Conservation (phyloP, 768 basidiomycete species). For the Amylocystis lapponica region DNA sequence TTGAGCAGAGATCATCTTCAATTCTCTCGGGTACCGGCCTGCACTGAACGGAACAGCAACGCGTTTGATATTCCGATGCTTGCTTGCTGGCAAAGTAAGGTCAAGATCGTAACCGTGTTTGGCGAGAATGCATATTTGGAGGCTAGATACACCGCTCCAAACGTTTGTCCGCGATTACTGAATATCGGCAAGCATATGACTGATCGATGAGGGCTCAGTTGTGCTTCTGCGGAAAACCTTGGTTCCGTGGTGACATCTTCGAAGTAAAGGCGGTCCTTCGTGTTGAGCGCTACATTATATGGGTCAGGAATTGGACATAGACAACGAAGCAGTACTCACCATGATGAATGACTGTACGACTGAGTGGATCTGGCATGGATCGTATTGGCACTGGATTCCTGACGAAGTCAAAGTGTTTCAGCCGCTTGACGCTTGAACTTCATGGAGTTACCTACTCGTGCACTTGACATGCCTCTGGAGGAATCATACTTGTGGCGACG, state of each 20-base stretch:
- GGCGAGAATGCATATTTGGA: conserved; percentile 61
- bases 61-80: conserved; percentile 74
- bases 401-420: not conserved
- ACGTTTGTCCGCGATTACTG: conserved; percentile 71
- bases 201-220: conserved; percentile 52
- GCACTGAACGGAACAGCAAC: conserved; percentile 68
- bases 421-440: too few species aligned
- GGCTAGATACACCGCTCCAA: conserved; percentile 63
- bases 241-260: conserved; percentile 61
- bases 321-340: conserved; percentile 36
- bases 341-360: conserved; percentile 62
- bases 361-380: conserved; percentile 53
- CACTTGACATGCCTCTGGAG: conserved; percentile 57
- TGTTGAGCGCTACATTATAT: conserved; percentile 48
- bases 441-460: conserved; percentile 47
- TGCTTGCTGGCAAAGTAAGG: conserved; percentile 66
- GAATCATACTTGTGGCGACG: conserved; percentile 59
- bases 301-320: not conserved
- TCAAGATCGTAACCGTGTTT: conserved; percentile 55
- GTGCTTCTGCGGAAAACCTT: conserved; percentile 63
- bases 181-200: conserved; percentile 68
- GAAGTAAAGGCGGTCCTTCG: conserved; percentile 54
- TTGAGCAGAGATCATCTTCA: conserved; percentile 74
- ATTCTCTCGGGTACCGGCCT: conserved; percentile 68
- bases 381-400: conserved; percentile 61